Percentiles rank a stretch among this genome's conserved stretches.
phyloP scores from a whole-genome alignment of 192 early-diverging fungal species.

The Coemansia erecta region DNA sequence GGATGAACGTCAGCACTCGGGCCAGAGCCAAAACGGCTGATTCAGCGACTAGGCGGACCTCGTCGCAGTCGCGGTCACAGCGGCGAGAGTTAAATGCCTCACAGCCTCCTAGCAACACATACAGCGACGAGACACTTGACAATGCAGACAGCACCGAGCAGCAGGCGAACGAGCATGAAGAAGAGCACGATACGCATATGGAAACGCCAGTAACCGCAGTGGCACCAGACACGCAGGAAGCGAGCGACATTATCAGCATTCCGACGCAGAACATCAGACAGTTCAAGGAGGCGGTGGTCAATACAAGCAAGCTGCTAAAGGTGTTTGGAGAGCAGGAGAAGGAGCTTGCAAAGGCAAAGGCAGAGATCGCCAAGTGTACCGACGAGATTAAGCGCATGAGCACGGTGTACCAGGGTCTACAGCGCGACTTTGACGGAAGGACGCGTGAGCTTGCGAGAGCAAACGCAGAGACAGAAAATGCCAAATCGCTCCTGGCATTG shows the following conservation, averaged over 20 bases:
- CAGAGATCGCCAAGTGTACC: slow-evolving; percentile 31
- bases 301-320: slow-evolving; percentile 47
- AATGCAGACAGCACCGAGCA: background rate
- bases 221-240: background rate
- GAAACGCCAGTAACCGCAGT: background rate
- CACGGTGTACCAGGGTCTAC: slow-evolving; percentile 21
- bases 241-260: slow-evolving; percentile 23
- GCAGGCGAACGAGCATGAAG: background rate
- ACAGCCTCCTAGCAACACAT: slow-evolving; percentile 6
- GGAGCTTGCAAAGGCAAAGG: slow-evolving; percentile 40
- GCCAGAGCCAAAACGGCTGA: slow-evolving; percentile 31
- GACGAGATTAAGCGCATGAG: slow-evolving; percentile 34
- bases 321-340: slow-evolving; percentile 52
- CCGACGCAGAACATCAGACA: slow-evolving; percentile 43
- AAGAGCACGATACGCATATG: background rate
- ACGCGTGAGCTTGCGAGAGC: slow-evolving; percentile 30
- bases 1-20: slow-evolving; percentile 46
- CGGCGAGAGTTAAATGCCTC: slow-evolving; percentile 1
- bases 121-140: background rate
- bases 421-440: slow-evolving; percentile 38
- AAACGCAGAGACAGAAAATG: slow-evolving; percentile 43
- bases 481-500: slow-evolving; percentile 30
- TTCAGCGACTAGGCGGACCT: background rate
- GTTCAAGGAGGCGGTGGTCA: slow-evolving; percentile 52
- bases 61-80: background rate